phyloP scores from a whole-genome alignment of 2,329 filamentous ascomycete genomes.

The Biscogniauxia mediterranea region DNA sequence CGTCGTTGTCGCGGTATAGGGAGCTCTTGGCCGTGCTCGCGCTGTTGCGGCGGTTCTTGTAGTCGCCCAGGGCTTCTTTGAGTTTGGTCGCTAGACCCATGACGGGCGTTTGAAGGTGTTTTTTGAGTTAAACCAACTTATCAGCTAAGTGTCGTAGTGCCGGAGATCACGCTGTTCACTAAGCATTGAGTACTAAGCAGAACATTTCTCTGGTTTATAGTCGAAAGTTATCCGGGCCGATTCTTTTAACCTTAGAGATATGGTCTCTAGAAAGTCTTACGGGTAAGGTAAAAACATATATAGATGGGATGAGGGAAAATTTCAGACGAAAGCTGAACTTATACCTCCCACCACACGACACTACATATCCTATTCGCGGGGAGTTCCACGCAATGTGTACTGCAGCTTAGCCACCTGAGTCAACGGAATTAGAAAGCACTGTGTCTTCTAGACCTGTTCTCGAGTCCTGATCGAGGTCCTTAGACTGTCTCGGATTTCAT shows the following conservation, averaged over 20 bases:
- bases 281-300: background rate
- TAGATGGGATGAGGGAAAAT: background rate
- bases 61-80: constrained; percentile 23
- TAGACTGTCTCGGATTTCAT: background rate
- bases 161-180: background rate
- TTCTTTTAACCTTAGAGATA: background rate
- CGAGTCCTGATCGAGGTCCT: background rate
- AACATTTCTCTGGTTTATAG: background rate
- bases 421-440: background rate
- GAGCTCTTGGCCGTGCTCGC: constrained; percentile 10
- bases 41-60: constrained; percentile 11
- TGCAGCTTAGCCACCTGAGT: background rate
- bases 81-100: constrained; percentile 28
- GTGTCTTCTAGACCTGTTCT: background rate
- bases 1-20: constrained; percentile 16
- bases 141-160: background rate
- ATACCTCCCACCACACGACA: background rate
- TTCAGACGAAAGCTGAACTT: background rate
- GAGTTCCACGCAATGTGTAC: background rate
- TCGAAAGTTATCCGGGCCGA: too few species aligned
- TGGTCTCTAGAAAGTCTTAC: background rate
- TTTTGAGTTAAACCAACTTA: background rate
- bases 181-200: background rate
- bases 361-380: background rate
- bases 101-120: background rate